phyloP scores from a whole-genome alignment of 768 basidiomycete genomes.

The Strobilomyces confusus region DNA sequence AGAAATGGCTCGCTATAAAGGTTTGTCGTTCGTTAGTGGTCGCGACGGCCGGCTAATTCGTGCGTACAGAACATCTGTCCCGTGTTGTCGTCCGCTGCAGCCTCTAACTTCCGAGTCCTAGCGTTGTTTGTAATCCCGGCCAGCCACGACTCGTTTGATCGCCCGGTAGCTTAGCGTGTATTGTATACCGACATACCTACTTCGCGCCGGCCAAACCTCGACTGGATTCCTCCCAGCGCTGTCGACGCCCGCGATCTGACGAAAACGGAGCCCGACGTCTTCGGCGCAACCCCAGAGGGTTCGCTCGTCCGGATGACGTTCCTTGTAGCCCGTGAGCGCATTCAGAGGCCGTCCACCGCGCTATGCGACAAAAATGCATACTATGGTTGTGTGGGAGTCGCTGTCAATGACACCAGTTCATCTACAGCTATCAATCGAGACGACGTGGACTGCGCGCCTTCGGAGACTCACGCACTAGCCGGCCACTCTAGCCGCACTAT shows the following conservation, averaged over 20 bases:
- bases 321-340: slow-evolving; percentile 80
- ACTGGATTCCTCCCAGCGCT: slow-evolving; percentile 65
- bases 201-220: slow-evolving; percentile 66
- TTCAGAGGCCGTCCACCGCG: slow-evolving; percentile 34
- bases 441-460: no score
- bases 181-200: background rate
- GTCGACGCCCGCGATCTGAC: slow-evolving; percentile 45
- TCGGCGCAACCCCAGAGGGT: slow-evolving; percentile 63
- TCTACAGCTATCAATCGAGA: no score
- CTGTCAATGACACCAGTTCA: no score
- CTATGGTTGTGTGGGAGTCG: no score
- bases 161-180: no score
- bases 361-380: no score
- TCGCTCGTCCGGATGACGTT: slow-evolving; percentile 75
- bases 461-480: no score
- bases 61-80: slow-evolving; percentile 76
- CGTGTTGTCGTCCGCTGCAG: slow-evolving; percentile 25
- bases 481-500: no score
- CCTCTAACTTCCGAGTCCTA: slow-evolving; percentile 46
- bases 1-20: slow-evolving; percentile 82
- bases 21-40: slow-evolving; percentile 28
- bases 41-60: background rate
- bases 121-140: slow-evolving; percentile 2
- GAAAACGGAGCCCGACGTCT: slow-evolving; percentile 52
- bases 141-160: no score